These are phyloP conservation scores for Phytophthora rubi DNA, from an alignment of 352 stramenopile genomes.

Conservation along the genomic window DNA sequence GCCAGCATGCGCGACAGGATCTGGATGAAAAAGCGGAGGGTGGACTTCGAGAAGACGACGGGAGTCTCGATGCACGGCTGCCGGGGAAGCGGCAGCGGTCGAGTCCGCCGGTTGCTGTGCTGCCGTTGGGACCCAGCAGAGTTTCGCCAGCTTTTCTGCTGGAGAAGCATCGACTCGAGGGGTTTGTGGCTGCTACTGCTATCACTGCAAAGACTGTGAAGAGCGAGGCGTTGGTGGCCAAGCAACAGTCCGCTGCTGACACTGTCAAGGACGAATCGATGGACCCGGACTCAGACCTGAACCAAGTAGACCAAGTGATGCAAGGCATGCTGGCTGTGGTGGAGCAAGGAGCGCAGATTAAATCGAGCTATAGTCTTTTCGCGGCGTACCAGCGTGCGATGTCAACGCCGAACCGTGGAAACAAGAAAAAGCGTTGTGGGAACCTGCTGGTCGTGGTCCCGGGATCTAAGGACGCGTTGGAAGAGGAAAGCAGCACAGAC, in stretches of 20 bases:
- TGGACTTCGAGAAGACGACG: conserved; percentile 26
- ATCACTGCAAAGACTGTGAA: background rate
- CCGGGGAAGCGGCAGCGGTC: conserved; percentile 73
- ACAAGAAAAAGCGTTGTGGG: conserved; percentile 13
- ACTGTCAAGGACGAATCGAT: conserved; percentile 16
- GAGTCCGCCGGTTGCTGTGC: conserved; percentile 42
- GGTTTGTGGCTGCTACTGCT: conserved; percentile 5
- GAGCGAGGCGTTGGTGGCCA: conserved; percentile 6
- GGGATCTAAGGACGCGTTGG: conserved; percentile 3
- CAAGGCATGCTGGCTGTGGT: conserved; percentile 35
- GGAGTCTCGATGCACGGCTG: conserved; percentile 34
- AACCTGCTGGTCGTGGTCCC: conserved; percentile 17
- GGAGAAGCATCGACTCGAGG: conserved; percentile 22
- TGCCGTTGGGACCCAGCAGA: conserved; percentile 18
- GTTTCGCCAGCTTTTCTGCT: conserved; percentile 21
- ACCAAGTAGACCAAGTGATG: conserved; percentile 38
- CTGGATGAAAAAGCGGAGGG: conserved; percentile 40
- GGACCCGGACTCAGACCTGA: conserved; percentile 3
- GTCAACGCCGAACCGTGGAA: background rate
- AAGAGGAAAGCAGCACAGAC: conserved; percentile 53
- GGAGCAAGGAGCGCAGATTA: conserved; percentile 26
- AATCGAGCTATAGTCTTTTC: conserved; percentile 16
- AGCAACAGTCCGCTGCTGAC: conserved; percentile 1
- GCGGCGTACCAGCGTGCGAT: conserved; percentile 20
- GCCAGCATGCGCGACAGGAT: conserved; percentile 56